Evolutionary conservation across 148 eudicot species (phyloP), one percentile per base, ranked within the genome.

Genomic region (Arctostaphylos glauca): DNA sequence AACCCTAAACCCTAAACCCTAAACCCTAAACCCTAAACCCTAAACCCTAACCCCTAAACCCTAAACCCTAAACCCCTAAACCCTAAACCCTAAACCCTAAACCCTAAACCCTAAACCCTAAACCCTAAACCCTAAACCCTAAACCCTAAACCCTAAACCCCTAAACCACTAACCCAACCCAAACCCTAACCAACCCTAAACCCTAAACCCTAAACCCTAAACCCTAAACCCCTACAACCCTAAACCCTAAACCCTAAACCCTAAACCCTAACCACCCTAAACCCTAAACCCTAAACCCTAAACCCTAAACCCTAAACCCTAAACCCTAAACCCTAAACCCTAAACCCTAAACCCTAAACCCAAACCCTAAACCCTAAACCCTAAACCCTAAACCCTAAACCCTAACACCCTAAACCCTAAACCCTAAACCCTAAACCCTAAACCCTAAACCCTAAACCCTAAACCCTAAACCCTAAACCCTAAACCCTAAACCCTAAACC

Each of bases 281-380:
- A 16, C 49, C 49, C 49, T 47, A 18, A 5, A 52, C 25, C 25
- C 80, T 13, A 52, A 52, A 77, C 59, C 56, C 38, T 19, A 19
- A 18, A 6, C 80, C 80, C 18, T 2, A 54, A 53, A 4, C 80
- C 59, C 31, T 2, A 48, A 48, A 16, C 59, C 38, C 41, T 5
- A 48, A 77, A 3, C 49, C 49, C 5, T 3, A 48, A 48, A 38
- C 59, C 50, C 5, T 52, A 77, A 15, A 3, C 80, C 19, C 5
- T 8, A 48, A 19, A 62, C 46, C 19, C 5, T 0, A 77, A 77
- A 62, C 59, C 38, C n/a, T 5, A 77, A 77, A 62, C 80, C 59
- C n/a, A 54, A 77, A 52, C 80, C 80, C 62, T 77, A 54, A 53
- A 77, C 64, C 56, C 80, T 77, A 54, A 77, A 52, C 80, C 80